Conservation (phyloP, 768 basidiomycete genomes). For the Pleurotus sapidus region DNA sequence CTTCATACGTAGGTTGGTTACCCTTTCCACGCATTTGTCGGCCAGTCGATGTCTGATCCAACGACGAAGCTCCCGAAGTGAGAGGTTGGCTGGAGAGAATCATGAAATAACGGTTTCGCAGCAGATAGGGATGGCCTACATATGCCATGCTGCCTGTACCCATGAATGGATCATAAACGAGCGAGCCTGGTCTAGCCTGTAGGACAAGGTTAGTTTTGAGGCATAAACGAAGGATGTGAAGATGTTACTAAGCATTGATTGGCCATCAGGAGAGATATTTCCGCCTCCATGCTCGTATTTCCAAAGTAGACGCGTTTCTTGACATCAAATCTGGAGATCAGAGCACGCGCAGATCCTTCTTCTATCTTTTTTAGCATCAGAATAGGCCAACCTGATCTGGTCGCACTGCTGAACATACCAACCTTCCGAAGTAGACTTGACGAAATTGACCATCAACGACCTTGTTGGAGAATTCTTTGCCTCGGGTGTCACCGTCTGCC, state of each 20-base stretch:
- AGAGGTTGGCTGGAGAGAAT: slow-evolving; percentile 62
- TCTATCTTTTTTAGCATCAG: slow-evolving; percentile 33
- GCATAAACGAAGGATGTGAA: not conserved
- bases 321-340: slow-evolving; percentile 75
- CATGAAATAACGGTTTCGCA: not conserved
- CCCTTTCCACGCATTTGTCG: slow-evolving; percentile 96
- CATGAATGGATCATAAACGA: slow-evolving; percentile 94
- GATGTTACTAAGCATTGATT: slow-evolving; percentile 83
- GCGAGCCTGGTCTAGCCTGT: slow-evolving; percentile 83
- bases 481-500: slow-evolving; percentile 49
- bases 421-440: slow-evolving; percentile 80
- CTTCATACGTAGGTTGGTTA: slow-evolving; percentile 20
- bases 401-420: slow-evolving; percentile 50
- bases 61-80: slow-evolving; percentile 85
- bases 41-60: slow-evolving; percentile 96
- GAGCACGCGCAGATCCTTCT: slow-evolving; percentile 64
- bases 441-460: slow-evolving; percentile 60
- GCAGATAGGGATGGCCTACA: slow-evolving; percentile 33
- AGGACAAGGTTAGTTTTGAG: not conserved
- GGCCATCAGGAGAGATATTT: slow-evolving; percentile 94
- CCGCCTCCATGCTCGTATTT: slow-evolving; percentile 97
- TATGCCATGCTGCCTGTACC: slow-evolving; percentile 93
- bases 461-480: slow-evolving; percentile 35
- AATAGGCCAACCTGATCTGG: not conserved
- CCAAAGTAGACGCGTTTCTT: slow-evolving; percentile 91